These are phyloP conservation scores for Spergularia marina DNA, from an alignment of 148 eudicot genomes.

Conservation along the genomic window DNA sequence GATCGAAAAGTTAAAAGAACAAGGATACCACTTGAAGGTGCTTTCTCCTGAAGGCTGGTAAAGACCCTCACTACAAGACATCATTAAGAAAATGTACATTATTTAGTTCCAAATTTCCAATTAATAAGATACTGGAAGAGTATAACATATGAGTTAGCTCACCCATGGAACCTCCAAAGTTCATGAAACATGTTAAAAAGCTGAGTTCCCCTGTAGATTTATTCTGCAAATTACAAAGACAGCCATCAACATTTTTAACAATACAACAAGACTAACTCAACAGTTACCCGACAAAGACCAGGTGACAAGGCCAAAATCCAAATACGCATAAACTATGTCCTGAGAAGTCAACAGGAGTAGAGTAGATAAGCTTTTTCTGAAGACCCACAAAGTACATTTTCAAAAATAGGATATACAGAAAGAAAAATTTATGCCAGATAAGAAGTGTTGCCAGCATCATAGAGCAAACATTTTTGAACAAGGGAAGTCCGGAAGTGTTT, in stretches of 20 bases:
- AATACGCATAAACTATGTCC: not conserved
- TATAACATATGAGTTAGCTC: constrained; percentile 26
- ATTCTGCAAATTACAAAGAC: constrained; percentile 49
- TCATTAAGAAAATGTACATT: not conserved
- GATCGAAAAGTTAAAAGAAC: constrained; percentile 1
- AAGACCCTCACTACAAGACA: constrained; percentile 80
- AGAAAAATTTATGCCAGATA: not conserved
- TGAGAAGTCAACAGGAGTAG: not conserved
- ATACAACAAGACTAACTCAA: not conserved
- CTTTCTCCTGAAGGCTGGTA: constrained; percentile 93
- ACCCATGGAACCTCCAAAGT: constrained; percentile 91
- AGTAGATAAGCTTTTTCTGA: not conserved
- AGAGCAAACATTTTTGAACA: not conserved
- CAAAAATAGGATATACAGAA: not conserved
- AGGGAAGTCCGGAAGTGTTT: not conserved
- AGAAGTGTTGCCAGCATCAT: not conserved
- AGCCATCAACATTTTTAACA: not conserved
- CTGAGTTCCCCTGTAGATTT: constrained; percentile 94
- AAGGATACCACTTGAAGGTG: constrained; percentile 86
- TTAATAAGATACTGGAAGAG: not conserved
- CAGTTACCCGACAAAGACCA: not conserved
- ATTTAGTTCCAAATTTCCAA: not conserved
- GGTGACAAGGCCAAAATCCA: not conserved
- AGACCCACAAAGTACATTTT: not conserved
- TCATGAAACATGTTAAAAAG: constrained; percentile 85